phyloP scores from a whole-genome alignment of 495 filamentous ascomycete species.

The Penicillium paxilli region DNA sequence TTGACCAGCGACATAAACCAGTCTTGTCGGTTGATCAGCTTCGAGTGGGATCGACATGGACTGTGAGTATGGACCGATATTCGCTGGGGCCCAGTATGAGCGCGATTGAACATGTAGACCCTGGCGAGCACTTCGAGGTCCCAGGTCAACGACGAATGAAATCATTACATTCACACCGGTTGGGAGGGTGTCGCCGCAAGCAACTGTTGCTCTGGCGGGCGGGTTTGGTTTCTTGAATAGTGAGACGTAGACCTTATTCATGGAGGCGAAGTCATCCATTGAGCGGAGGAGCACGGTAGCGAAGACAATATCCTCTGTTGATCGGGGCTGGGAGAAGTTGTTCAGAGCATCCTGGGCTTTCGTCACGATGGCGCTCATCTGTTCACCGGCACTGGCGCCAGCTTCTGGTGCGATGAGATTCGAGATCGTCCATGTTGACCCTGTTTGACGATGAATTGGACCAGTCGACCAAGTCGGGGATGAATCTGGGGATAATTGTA shows the following conservation, averaged over 20 bases:
- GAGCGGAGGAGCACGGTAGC: constrained; percentile 74
- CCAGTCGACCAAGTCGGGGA: constrained; percentile 12
- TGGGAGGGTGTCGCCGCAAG: constrained; percentile 66
- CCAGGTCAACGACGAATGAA: constrained; percentile 47
- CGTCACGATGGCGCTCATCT: constrained; percentile 45
- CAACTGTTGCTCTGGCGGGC: constrained; percentile 79
- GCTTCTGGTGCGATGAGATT: constrained; percentile 47
- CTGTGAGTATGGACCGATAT: constrained; percentile 97
- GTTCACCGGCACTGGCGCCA: constrained; percentile 35
- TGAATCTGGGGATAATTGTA: not conserved
- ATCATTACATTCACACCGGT: constrained; percentile 59
- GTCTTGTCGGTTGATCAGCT: constrained; percentile 12
- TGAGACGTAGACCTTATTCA: constrained; percentile 74
- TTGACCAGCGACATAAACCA: constrained; percentile 79
- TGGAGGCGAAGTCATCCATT: constrained; percentile 72
- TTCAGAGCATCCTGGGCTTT: constrained; percentile 37
- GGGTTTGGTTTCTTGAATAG: constrained; percentile 75
- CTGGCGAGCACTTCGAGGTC: constrained; percentile 34
- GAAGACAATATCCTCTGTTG: constrained; percentile 63
- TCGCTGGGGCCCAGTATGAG: constrained; percentile 97
- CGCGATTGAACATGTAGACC: constrained; percentile 89
- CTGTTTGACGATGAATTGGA: constrained; percentile 18
- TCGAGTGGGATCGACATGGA: constrained; percentile 63
- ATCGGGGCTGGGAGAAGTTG: constrained; percentile 15
- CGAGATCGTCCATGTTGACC: constrained; percentile 37